These are phyloP conservation scores for Ramularia endophylla DNA, from an alignment of 2,329 filamentous ascomycete genomes.

Conservation along the genomic window DNA sequence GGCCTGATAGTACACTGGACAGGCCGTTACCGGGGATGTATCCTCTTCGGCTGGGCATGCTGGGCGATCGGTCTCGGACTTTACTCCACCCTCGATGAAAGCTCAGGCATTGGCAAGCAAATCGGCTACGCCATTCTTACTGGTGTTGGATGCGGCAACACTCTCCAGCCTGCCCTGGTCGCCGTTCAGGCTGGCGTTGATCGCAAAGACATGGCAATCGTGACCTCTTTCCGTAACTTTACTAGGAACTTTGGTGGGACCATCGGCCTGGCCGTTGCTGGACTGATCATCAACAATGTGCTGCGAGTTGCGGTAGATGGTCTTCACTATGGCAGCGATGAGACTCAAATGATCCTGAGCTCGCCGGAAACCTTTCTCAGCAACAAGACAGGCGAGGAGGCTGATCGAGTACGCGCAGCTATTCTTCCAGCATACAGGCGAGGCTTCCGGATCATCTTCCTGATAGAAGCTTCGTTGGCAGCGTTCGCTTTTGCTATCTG, in stretches of 20 bases:
- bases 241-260: constrained; percentile 41
- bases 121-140: constrained; percentile 50
- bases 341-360: constrained; percentile 10
- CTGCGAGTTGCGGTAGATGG: constrained; percentile 6
- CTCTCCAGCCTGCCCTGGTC: constrained; percentile 52
- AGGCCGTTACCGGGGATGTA: constrained; percentile 25
- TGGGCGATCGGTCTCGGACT: constrained; percentile 17
- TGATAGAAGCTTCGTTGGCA: constrained; percentile 34
- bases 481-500: constrained; percentile 32
- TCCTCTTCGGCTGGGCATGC: constrained; percentile 37
- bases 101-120: constrained; percentile 45
- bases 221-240: constrained; percentile 49
- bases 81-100: constrained; percentile 14
- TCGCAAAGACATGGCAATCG: constrained; percentile 43
- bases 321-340: constrained; percentile 8
- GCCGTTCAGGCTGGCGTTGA: constrained; percentile 50
- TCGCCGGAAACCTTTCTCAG: constrained; percentile 8
- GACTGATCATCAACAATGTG: constrained; percentile 14
- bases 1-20: constrained; percentile 18
- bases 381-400: constrained; percentile 23
- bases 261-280: constrained; percentile 13
- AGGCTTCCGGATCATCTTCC: constrained; percentile 38
- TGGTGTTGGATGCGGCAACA: constrained; percentile 47
- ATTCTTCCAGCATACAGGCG: constrained; percentile 30
- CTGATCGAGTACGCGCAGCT: constrained; percentile 23